Base-by-base conservation (phyloP, 768 basidiomycete species). In the Lactifluus pinguis region DNA sequence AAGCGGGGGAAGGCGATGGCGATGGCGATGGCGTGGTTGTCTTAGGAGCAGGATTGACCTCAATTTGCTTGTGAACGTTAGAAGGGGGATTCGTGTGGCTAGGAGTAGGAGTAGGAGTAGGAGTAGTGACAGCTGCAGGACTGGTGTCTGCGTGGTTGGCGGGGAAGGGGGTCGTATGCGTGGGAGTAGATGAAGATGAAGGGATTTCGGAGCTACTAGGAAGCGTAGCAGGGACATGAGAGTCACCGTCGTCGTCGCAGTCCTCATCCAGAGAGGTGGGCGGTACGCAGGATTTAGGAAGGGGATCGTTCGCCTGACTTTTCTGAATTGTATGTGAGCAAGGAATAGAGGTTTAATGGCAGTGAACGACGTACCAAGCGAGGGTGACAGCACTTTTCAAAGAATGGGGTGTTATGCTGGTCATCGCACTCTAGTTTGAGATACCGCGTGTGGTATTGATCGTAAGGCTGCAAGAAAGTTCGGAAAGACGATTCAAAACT, bases 351-450 rank as follows among this genome's bases (percentile, higher is more conserved):
- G 41, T 67, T 29, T 21, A 25, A 39, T 25, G 50, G 41, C 21
- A 38, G 47, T 11, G 1, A 49, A 4, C 4, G 10, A 29, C 78
- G 44, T 69, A 85, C 84, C 68, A 84, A 75, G 61, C 88, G 74
- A 60, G 88, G 84, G 70, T 83, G 83, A 77, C 89, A 88, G 69
- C 91, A 92, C 32, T 68, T 58, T 57, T 82, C 75, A 71, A 88
- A 91, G 76, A 85, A 86, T 9, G 53, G 0, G 13, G 66, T 68
- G 55, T 59, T 55, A 65, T 79, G 77, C 66, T 79, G 66, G 49
- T 48, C 55, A 63, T 75, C 64, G 72, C 80, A 81, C 64, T 74
- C 76, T 64, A 87, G 69, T 47, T 80, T 78, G 58, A 81, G 66
- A 72, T 89, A 90, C 60, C 88, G 78, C 32, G 69, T 66, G 74